phyloP scores from a whole-genome alignment of 1,284 basidiomycete species.

The Athelia sp. region DNA sequence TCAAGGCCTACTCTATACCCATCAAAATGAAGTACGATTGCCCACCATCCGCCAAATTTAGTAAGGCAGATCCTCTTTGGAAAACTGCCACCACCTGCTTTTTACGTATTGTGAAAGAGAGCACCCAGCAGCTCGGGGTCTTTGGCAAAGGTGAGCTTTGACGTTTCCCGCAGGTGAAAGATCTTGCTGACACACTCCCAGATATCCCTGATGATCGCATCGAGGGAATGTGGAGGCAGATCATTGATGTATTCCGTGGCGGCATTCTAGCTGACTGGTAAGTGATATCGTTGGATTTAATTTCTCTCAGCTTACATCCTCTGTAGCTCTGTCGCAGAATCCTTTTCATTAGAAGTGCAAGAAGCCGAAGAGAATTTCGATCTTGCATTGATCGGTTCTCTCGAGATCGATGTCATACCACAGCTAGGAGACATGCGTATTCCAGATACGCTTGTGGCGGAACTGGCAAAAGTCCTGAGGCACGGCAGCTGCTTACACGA shows the following conservation, averaged over 20 bases:
- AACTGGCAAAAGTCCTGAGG: conserved; percentile 70
- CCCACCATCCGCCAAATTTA: conserved; percentile 80
- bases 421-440: conserved; percentile 66
- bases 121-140: conserved; percentile 42
- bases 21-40: conserved; percentile 95
- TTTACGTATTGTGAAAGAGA: conserved; percentile 64
- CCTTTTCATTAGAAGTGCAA: conserved; percentile 57
- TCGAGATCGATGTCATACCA: conserved; percentile 79
- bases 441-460: conserved; percentile 68
- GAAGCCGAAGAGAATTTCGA: conserved; percentile 88
- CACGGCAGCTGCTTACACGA: conserved; percentile 74
- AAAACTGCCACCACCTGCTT: conserved; percentile 81
- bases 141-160: conserved; percentile 39
- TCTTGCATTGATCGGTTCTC: conserved; percentile 69
- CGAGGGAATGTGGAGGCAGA: conserved; percentile 80
- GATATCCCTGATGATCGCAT: conserved; percentile 56
- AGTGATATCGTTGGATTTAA: conserved; percentile 16
- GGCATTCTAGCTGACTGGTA: conserved; percentile 85
- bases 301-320: conserved; percentile 3
- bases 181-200: conserved; percentile 17
- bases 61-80: conserved; percentile 85
- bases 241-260: conserved; percentile 81
- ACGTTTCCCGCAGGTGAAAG: not conserved
- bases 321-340: conserved; percentile 46
- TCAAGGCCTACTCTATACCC: conserved; percentile 81